Evolutionary conservation across 306 rosid species (phyloP).

Genomic region (Casuarina glauca): DNA sequence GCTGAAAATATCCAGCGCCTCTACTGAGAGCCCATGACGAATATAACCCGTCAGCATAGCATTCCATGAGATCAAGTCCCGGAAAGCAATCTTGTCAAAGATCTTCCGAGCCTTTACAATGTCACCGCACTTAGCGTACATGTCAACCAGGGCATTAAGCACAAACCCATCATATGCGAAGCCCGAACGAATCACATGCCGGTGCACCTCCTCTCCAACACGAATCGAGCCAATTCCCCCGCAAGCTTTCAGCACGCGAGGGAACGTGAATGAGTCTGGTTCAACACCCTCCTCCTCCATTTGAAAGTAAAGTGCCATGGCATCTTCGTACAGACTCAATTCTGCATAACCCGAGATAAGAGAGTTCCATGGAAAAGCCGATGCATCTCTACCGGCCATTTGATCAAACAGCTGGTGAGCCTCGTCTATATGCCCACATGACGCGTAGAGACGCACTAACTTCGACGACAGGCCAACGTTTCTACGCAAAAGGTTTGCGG

Average conservation of each 20-base stretch:
- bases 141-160: constrained; percentile 80
- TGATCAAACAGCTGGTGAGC: constrained; percentile 85
- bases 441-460: constrained; percentile 65
- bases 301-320: constrained; percentile 86
- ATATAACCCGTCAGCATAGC: constrained; percentile 70
- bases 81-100: constrained; percentile 49
- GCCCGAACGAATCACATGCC: constrained; percentile 63
- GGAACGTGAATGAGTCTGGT: constrained; percentile 74
- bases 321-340: constrained; percentile 62
- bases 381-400: constrained; percentile 51
- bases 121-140: constrained; percentile 92
- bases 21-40: constrained; percentile 62
- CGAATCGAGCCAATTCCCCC: constrained; percentile 78
- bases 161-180: constrained; percentile 58
- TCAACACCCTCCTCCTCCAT: constrained; percentile 83
- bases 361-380: constrained; percentile 85
- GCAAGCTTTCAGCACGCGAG: constrained; percentile 75
- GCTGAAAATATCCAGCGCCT: constrained; percentile 52
- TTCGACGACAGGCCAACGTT: constrained; percentile 69
- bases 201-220: constrained; percentile 77
- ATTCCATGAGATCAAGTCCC: constrained; percentile 86
- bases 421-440: constrained; percentile 48
- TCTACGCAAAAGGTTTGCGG: constrained; percentile 44
- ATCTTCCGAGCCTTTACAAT: constrained; percentile 73
- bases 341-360: constrained; percentile 80